Base-by-base conservation (phyloP, 495 filamentous ascomycete species). In the Daldinia decipiens region DNA sequence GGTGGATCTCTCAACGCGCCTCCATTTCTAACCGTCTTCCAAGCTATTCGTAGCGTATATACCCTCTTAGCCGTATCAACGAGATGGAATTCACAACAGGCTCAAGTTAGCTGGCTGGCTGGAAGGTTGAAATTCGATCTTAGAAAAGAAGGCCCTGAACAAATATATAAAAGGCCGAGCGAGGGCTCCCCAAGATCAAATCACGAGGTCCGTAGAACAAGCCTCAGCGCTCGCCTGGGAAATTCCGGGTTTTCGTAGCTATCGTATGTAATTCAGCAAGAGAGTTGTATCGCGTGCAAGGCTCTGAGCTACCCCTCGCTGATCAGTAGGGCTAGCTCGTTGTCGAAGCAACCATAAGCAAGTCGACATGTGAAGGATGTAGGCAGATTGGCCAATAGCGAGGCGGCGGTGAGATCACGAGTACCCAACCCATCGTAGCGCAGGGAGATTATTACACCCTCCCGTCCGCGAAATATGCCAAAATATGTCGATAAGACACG, bases 341-440 rank as follows among this genome's bases (percentile, higher is more conserved):
- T 58, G 56, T 64, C 71, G 36, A 72, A 72, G 70, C 70, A 72
- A 72, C 66, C 59, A 51, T 62, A 71, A 63, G 61, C 62, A 64
- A 19, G 40, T 31, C 27, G 34, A 47, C 55, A 59, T 62, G 65
- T 60, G 65, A 69, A 69, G 70, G 65, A 69, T 73, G 34, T 51
- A 13, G 51, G 36, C 32, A 62, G 58, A 61, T 59, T 40, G 47
- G 24, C 71, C 71, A 73, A 73, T 73, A 36, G 43, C 40, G 50
- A 29, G 7, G 50, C 43, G 11, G n/a, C 13, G 8, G 38, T 52
- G 17, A 24, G 31, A 73, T 73, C 71, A 73, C 71, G 71, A 63
- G 71, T 31, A 36, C 54, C 55, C 64, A 50, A 40, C 52, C 52
- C 51, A 69, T 64, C 40, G 57, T 70, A 52, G 19, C 34, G 40